Base-by-base conservation (phyloP, 2,329 filamentous ascomycete genomes). In the Colletotrichum caudatum region DNA sequence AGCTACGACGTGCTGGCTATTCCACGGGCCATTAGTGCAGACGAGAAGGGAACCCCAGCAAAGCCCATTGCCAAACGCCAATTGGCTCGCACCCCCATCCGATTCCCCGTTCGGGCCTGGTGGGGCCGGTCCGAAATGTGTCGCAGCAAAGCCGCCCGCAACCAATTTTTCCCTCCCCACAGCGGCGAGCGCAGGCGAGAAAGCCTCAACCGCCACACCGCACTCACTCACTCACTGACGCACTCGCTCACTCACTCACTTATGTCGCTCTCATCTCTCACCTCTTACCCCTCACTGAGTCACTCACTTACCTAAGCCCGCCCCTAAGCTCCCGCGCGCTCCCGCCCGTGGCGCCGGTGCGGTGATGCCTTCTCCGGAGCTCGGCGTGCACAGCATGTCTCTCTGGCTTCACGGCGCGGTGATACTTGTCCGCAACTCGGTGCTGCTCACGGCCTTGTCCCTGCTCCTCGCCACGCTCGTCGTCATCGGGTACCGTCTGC, bases 401-500 rank as follows among this genome's bases (percentile, higher is more conserved):
- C 33, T 50, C 59, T 48, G 59, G 37, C 12, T 69, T 23, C 51
- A 62, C 54, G 16, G 59, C 53, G 41, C 51, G 23, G 46, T n/a
- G 6, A 23, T 33, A 18, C 29, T 29, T 26, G n/a, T 63, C 23
- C 35, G 48, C 46, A 9, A 59, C 37, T n/a, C 35, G 9, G 54
- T 56, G 26, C 5, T 59, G 12, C 20, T 69, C 39, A 60, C 59
- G 29, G 46, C 60, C 48, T 37, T 37, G 9, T 48, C 26, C 20
- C 20, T 69, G 5, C 8, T 69, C 8, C 16, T 51, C 16, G 35
- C 29, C 54, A 8, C 33, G 14, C 23, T 72, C 23, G 33, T 33
- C 23, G 20, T 64, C 39, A 8, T 60, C 16, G 20, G 78, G 9
- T 86, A 87, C 68, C 78, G 85, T 3, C 73, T 86, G 1, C 76